phyloP scores from a whole-genome alignment of 2,329 filamentous ascomycete species.

The Fusarium aywerte region DNA sequence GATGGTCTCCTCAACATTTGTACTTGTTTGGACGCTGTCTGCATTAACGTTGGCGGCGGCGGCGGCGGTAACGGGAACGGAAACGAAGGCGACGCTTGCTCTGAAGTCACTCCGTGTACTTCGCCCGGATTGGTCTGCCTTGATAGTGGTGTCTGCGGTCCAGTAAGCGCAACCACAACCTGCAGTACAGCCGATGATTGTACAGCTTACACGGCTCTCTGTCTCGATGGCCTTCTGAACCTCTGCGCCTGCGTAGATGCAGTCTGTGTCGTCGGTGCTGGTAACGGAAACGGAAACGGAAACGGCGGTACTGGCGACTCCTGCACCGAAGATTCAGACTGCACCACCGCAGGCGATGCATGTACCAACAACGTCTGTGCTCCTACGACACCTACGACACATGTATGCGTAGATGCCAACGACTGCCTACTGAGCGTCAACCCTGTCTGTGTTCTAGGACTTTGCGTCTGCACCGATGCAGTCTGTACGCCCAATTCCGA shows the following conservation, averaged over 20 bases:
- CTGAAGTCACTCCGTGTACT: neutral
- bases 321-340: neutral
- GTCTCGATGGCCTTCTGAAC: neutral
- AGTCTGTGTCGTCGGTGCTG: neutral
- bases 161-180: neutral
- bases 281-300: no score
- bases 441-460: conserved; percentile 17
- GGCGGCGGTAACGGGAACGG: neutral
- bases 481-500: neutral
- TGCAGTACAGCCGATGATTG: neutral
- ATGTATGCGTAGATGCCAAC: conserved; percentile 12
- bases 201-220: neutral
- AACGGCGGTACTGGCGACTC: neutral
- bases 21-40: neutral
- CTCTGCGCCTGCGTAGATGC: neutral
- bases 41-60: neutral
- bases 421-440: conserved; percentile 15
- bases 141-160: neutral
- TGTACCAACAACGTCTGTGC: neutral
- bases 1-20: neutral
- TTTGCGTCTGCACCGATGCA: conserved; percentile 14
- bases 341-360: neutral
- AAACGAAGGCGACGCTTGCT: neutral
- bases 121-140: neutral
- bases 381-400: neutral